Evolutionary conservation across 768 basidiomycete genomes (phyloP).

Genomic region (Tylopilus felleus): DNA sequence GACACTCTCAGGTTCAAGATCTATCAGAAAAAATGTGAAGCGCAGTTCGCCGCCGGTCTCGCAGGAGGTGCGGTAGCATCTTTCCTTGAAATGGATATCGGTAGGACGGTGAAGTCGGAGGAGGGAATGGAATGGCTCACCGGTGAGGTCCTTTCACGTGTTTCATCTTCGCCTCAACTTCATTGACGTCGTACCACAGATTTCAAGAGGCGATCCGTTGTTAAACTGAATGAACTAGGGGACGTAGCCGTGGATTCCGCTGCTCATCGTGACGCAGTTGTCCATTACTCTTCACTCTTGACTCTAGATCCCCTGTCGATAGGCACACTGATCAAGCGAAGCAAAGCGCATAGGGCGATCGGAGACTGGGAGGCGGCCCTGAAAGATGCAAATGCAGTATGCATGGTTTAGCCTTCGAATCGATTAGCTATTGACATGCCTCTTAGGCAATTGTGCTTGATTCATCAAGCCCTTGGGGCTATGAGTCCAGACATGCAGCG

Average conservation of each 20-base stretch:
- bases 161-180: not conserved
- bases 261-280: constrained; percentile 7
- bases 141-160: not conserved
- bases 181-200: not conserved
- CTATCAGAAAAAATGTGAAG: constrained; percentile 6
- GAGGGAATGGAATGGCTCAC: constrained; percentile 6
- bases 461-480: constrained; percentile 3
- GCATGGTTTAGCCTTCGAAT: not conserved
- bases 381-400: constrained; percentile 11
- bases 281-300: constrained; percentile 8
- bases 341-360: not conserved
- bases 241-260: constrained; percentile 1
- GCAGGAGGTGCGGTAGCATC: not conserved
- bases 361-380: constrained; percentile 2
- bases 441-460: constrained; percentile 13
- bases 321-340: constrained; percentile 9
- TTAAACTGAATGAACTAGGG: constrained; percentile 7
- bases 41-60: constrained; percentile 1
- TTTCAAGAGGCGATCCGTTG: constrained; percentile 8
- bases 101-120: not conserved
- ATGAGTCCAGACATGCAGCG: constrained; percentile 12
- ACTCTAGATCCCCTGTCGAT: constrained; percentile 1
- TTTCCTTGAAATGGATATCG: not conserved
- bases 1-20: constrained; percentile 6
- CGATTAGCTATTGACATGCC: not conserved